Percentiles rank a stretch among this genome's conserved stretches.
phyloP scores from a whole-genome alignment of 768 basidiomycete species.

The Boletus edulis region DNA sequence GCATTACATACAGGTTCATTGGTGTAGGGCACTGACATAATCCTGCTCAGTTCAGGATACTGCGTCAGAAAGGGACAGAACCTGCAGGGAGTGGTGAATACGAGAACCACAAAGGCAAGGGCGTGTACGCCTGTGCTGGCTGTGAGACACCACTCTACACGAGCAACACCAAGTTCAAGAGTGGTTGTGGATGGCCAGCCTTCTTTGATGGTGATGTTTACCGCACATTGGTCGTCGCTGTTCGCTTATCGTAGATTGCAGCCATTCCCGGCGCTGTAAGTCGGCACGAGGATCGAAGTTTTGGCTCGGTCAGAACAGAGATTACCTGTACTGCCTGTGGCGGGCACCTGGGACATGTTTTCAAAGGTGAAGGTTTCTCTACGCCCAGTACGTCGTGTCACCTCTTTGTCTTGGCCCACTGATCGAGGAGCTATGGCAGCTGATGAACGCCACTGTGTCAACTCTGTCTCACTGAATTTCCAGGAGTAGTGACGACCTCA shows the following conservation, averaged over 20 bases:
- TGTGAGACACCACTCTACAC: constrained; percentile 85
- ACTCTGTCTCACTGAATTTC: constrained; percentile 84
- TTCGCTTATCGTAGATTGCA: constrained; percentile 27
- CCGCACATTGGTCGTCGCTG: not conserved
- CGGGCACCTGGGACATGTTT: constrained; percentile 93
- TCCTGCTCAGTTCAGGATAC: constrained; percentile 66
- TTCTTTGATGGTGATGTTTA: constrained; percentile 78
- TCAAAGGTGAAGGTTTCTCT: constrained; percentile 84
- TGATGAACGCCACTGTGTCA: constrained; percentile 87
- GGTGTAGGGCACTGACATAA: not conserved
- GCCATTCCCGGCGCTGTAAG: constrained; percentile 88
- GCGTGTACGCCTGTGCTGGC: constrained; percentile 76
- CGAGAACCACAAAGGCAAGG: constrained; percentile 61
- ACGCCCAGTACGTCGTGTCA: constrained; percentile 62
- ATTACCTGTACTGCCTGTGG: constrained; percentile 90
- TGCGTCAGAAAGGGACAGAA: constrained; percentile 90
- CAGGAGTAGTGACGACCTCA: constrained; percentile 31
- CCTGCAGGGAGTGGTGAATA: constrained; percentile 74
- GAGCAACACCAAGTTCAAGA: constrained; percentile 87
- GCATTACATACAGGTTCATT: constrained; percentile 12
- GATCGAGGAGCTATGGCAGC: constrained; percentile 38
- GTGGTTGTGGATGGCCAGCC: constrained; percentile 97
- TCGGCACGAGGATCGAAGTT: constrained; percentile 67
- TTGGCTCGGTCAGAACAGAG: constrained; percentile 74
- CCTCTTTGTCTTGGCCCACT: not conserved